Conservation (phyloP, 805 yeast genomes). For the Kodamaea kakaduensis region DNA sequence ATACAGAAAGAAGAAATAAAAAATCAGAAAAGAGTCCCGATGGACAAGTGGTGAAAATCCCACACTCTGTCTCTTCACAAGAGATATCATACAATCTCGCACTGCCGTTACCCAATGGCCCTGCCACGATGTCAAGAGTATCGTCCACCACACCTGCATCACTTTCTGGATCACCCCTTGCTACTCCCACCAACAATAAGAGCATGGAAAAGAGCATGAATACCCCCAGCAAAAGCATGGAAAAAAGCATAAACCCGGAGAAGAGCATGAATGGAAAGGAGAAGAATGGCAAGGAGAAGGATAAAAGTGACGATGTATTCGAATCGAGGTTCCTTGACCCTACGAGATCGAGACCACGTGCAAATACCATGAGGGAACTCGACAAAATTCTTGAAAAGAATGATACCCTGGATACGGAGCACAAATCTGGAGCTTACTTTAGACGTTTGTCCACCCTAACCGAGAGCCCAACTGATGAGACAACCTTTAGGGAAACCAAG, state of each 20-base stretch:
- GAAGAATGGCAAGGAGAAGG: too few species aligned
- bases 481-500: too few species aligned
- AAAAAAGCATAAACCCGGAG: too few species aligned
- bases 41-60: too few species aligned
- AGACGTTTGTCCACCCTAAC: conserved; percentile 61
- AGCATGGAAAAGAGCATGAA: background rate
- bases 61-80: conserved; percentile 24
- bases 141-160: conserved; percentile 5
- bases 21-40: too few species aligned
- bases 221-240: background rate
- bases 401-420: conserved; percentile 40
- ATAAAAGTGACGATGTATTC: too few species aligned
- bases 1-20: too few species aligned
- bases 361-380: conserved; percentile 34
- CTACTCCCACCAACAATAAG: background rate
- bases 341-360: conserved; percentile 25
- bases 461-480: conserved; percentile 41
- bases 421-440: conserved; percentile 59
- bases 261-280: too few species aligned
- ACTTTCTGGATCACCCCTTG: background rate
- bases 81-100: conserved; percentile 13
- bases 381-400: conserved; percentile 34
- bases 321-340: too few species aligned
- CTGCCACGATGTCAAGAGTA: conserved; percentile 14
- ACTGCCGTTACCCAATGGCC: conserved; percentile 16